Conservation (phyloP, 192 early-diverging fungal genomes). For the Backusella australiensis region DNA sequence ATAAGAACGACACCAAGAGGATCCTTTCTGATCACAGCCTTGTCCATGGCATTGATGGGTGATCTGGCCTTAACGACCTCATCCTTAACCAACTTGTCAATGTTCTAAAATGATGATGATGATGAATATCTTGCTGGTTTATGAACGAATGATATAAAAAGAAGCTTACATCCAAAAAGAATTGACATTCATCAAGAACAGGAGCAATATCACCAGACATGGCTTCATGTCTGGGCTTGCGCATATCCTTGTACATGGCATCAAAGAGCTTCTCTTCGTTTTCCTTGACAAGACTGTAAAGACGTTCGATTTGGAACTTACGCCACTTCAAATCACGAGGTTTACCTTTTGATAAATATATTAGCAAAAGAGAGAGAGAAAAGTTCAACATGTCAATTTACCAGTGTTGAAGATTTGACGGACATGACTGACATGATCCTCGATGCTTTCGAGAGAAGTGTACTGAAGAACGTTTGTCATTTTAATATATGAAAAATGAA, state of each 20-base stretch:
- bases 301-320: constrained; percentile 59
- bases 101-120: constrained; percentile 26
- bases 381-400: constrained; percentile 8
- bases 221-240: constrained; percentile 53
- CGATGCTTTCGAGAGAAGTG: constrained; percentile 43
- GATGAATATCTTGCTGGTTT: neutral
- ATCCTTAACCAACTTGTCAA: constrained; percentile 58
- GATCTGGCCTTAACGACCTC: constrained; percentile 36
- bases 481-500: neutral
- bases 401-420: constrained; percentile 43
- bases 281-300: constrained; percentile 59
- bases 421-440: constrained; percentile 39
- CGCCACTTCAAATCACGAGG: constrained; percentile 47
- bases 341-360: constrained; percentile 25
- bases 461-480: constrained; percentile 27
- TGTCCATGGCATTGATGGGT: constrained; percentile 45
- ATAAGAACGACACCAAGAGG: constrained; percentile 77
- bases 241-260: constrained; percentile 56
- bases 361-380: neutral
- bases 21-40: constrained; percentile 58
- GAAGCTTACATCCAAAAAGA: constrained; percentile 32
- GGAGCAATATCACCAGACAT: constrained; percentile 54
- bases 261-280: constrained; percentile 55
- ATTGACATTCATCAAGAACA: constrained; percentile 43
- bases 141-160: too few relatives aligned